Conservation (phyloP, 768 basidiomycete species). For the Podaxis carcinomalis region DNA sequence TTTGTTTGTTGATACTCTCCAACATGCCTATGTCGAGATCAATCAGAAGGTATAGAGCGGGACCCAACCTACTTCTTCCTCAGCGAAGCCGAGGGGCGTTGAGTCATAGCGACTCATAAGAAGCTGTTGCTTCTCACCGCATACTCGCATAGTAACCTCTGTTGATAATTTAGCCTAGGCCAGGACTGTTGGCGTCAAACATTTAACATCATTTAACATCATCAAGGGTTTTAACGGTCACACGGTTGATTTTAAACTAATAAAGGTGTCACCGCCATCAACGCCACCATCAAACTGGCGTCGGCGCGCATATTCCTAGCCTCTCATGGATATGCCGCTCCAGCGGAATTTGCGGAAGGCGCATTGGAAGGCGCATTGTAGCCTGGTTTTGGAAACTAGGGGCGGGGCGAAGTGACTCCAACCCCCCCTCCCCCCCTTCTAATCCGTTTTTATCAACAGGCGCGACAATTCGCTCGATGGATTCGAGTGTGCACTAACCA, state of each 20-base stretch:
- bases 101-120: not conserved
- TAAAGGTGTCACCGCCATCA: not conserved
- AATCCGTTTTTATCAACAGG: not conserved
- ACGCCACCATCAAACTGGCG: not conserved
- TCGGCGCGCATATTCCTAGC: not conserved
- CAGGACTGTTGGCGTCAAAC: not conserved
- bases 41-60: not conserved
- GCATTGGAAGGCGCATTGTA: not conserved
- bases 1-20: not conserved
- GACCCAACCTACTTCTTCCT: not conserved
- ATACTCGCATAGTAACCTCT: not conserved
- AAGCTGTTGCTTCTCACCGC: not conserved
- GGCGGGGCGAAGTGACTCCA: not conserved
- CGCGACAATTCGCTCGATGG: not conserved
- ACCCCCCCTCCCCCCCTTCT: not conserved
- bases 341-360: not conserved
- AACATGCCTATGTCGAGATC: not conserved
- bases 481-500: not conserved
- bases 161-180: not conserved
- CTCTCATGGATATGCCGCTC: not conserved
- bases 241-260: not conserved
- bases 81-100: not conserved
- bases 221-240: conserved; percentile 1
- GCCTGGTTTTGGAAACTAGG: not conserved
- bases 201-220: not conserved